These are phyloP conservation scores for Dactylellina drechsleri DNA, from an alignment of 2,329 filamentous ascomycete species.

Conservation along the genomic window DNA sequence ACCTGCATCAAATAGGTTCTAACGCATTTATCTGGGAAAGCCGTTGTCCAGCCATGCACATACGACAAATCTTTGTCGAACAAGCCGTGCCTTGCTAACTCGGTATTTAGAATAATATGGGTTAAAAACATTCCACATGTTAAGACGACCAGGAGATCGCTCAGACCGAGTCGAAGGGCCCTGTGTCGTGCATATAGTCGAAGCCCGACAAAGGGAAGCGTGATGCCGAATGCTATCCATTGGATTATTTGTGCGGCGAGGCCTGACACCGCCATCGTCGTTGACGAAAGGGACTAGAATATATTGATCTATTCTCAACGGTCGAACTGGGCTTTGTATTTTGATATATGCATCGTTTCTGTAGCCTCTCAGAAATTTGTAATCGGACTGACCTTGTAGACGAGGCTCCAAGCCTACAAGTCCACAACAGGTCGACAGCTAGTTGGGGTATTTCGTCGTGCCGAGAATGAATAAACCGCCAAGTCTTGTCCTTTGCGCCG, in stretches of 20 bases:
- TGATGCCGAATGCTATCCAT: slow-evolving; percentile 36
- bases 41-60: slow-evolving; percentile 24
- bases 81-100: slow-evolving; percentile 34
- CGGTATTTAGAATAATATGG: slow-evolving; percentile 29
- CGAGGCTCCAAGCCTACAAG: too few relatives aligned
- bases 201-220: slow-evolving; percentile 45
- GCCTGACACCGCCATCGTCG: slow-evolving; percentile 43
- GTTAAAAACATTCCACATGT: slow-evolving; percentile 42
- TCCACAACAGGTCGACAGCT: too few relatives aligned
- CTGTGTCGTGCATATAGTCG: slow-evolving; percentile 39
- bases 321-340: too few relatives aligned
- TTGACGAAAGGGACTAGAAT: slow-evolving; percentile 2
- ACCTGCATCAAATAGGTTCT: slow-evolving; percentile 34
- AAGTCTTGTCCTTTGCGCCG: too few relatives aligned
- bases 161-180: slow-evolving; percentile 35
- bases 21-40: slow-evolving; percentile 29
- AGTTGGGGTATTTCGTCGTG: too few relatives aligned
- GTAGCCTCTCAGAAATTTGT: too few relatives aligned
- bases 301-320: too few relatives aligned
- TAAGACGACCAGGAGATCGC: slow-evolving; percentile 38
- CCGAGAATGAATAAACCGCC: too few relatives aligned
- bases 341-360: too few relatives aligned
- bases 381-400: too few relatives aligned
- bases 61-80: slow-evolving; percentile 38
- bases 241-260: slow-evolving; percentile 37